Evolutionary conservation across 257 asterid genomes (phyloP).

Genomic region (Solanum sitiens): DNA sequence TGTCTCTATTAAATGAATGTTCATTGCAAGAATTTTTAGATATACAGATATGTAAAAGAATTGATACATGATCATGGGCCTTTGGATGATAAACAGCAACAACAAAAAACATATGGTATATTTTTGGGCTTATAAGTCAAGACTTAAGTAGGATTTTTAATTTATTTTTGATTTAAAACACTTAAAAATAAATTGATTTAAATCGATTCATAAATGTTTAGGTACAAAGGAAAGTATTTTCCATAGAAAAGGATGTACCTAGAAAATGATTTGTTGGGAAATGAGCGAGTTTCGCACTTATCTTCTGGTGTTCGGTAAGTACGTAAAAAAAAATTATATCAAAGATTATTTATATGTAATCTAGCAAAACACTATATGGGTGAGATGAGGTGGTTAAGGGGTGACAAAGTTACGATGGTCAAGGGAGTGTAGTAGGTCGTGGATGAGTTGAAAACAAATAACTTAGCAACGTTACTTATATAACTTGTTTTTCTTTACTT

Average conservation of each 20-base stretch:
- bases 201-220: too few species aligned
- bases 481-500: too few species aligned
- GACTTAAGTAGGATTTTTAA: too few species aligned
- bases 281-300: neutral
- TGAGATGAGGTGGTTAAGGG: neutral
- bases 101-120: neutral
- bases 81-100: neutral
- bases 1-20: neutral
- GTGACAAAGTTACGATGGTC: neutral
- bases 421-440: neutral
- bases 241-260: too few species aligned
- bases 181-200: too few species aligned
- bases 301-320: neutral
- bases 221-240: neutral
- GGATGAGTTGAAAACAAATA: neutral
- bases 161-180: too few species aligned
- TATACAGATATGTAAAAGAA: neutral
- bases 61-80: neutral
- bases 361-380: too few species aligned
- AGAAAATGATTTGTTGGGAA: too few species aligned
- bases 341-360: too few species aligned
- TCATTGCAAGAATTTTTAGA: neutral
- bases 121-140: neutral
- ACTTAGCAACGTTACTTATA: too few species aligned
- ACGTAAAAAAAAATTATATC: neutral